phyloP scores from a whole-genome alignment of 2,329 filamentous ascomycete genomes.

The Ascochyta clinopodiicola region DNA sequence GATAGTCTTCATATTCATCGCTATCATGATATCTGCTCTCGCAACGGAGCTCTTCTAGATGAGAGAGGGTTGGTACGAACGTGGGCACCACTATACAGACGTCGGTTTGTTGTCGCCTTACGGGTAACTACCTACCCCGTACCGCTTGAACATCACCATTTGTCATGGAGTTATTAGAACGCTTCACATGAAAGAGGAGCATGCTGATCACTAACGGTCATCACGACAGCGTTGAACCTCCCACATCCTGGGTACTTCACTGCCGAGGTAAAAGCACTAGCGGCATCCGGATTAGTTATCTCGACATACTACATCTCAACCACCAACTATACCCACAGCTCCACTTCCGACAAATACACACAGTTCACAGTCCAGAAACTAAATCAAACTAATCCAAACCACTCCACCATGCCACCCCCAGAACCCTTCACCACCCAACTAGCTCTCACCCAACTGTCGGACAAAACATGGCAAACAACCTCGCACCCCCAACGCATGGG shows the following conservation, averaged over 20 bases:
- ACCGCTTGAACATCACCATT: too few relatives aligned
- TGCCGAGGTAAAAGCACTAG: neutral
- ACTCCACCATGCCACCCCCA: constrained; percentile 5
- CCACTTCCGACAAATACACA: neutral
- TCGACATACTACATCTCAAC: too few relatives aligned
- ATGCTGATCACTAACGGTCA: neutral
- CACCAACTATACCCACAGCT: neutral
- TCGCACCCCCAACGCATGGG: constrained; percentile 48
- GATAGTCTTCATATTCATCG: too few relatives aligned
- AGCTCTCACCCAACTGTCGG: constrained; percentile 15
- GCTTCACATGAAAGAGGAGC: neutral
- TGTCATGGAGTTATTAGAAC: neutral
- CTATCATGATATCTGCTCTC: too few relatives aligned
- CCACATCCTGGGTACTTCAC: neutral
- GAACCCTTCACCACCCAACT: constrained; percentile 25
- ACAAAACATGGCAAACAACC: constrained; percentile 24
- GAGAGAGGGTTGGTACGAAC: too few relatives aligned
- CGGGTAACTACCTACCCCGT: too few relatives aligned
- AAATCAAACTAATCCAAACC: too few relatives aligned
- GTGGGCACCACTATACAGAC: too few relatives aligned
- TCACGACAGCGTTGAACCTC: too few relatives aligned
- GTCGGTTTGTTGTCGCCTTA: too few relatives aligned
- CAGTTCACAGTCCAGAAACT: neutral
- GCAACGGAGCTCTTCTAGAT: too few relatives aligned
- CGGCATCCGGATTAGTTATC: neutral